Conservation (phyloP, 1,284 basidiomycete genomes). For the Lentinus polychrous region DNA sequence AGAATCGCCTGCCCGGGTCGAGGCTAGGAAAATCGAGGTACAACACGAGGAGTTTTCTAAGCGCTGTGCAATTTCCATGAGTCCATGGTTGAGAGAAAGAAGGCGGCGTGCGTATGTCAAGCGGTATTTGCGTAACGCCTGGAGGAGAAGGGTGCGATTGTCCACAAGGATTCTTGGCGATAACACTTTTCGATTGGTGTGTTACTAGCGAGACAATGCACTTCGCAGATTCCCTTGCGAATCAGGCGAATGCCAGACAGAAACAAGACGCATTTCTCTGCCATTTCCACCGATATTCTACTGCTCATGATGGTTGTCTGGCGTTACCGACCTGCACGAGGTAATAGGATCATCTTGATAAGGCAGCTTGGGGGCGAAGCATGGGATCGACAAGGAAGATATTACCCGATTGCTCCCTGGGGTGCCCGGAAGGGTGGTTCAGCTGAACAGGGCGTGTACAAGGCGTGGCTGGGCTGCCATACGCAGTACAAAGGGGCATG, state of each 20-base stretch:
- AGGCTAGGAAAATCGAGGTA: conserved; percentile 56
- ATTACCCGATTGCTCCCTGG: conserved; percentile 14
- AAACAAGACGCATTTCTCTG: conserved; percentile 4
- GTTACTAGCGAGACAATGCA: not conserved
- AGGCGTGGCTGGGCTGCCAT: conserved; percentile 51
- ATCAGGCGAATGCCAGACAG: not conserved
- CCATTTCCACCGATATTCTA: conserved; percentile 17
- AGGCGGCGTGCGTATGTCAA: conserved; percentile 8
- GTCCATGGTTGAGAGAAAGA: conserved; percentile 21
- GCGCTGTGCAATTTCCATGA: conserved; percentile 36
- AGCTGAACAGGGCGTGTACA: conserved; percentile 46
- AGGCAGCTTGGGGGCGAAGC: conserved; percentile 48
- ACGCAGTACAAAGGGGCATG: conserved; percentile 45
- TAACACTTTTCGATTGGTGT: conserved; percentile 18
- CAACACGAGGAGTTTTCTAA: conserved; percentile 52
- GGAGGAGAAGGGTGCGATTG: conserved; percentile 23
- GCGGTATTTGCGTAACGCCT: conserved; percentile 4
- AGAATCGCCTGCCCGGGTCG: conserved; percentile 31
- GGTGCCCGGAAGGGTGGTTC: conserved; percentile 53
- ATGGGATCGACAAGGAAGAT: conserved; percentile 51
- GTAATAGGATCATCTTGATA: conserved; percentile 35
- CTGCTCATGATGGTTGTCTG: conserved; percentile 8
- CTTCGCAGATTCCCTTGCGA: not conserved
- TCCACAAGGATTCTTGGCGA: conserved; percentile 15
- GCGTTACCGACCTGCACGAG: conserved; percentile 28